Base-by-base conservation (phyloP, 139 green algal genomes). In the Chlamydomonas asymmetrica region DNA sequence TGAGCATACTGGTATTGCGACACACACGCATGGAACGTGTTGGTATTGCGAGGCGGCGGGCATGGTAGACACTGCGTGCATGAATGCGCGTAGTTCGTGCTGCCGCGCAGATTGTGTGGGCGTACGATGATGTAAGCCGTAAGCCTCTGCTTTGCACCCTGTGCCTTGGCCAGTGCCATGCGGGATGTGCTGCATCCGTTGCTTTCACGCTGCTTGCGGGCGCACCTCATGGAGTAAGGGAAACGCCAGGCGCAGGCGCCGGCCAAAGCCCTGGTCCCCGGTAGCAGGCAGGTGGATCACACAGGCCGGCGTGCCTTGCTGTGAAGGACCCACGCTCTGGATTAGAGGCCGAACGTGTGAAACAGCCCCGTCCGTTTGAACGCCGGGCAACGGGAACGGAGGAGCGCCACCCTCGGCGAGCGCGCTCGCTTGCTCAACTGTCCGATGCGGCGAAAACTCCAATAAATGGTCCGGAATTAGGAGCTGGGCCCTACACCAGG, bases 201-300 rank as follows among this genome's bases (percentile, higher is more conserved):
- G 7, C 41, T 23, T 29, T 10, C 40, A 60, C 8, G 29, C 34
- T 9, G 7, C 18, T 57, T 34, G 0, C n/a, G 29, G 37, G 50
- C 73, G 0, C 50, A 90, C 91, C 80, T 93, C 76, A 49, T 88
- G 68, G 8, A 94, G 59, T 54, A 97, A 81, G 0, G 88, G 87
- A 23, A 82, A 70, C 2, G 74, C 86, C 41, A 97, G 82, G 29
- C 80, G 68, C 16, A 91, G 66, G 29, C 92, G 70, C 9, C 92
- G 72, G 1, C 68, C 45, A 65, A 91, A 93, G 5, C 82, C 81
- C 61, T 97, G 92, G 67, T 97, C 93, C 0, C 93, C 93, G 0
- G 93, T 97, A 34, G 85, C 93, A 3, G 93, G 85, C 45, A 97
- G 78, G 75, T 96, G 91, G n/a, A 97, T 39, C n/a, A 92, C 89